Percentiles rank a stretch among this genome's conserved stretches.
Conservation (phyloP, 2,329 filamentous ascomycete genomes). For the Periglandula ipomoeae region DNA sequence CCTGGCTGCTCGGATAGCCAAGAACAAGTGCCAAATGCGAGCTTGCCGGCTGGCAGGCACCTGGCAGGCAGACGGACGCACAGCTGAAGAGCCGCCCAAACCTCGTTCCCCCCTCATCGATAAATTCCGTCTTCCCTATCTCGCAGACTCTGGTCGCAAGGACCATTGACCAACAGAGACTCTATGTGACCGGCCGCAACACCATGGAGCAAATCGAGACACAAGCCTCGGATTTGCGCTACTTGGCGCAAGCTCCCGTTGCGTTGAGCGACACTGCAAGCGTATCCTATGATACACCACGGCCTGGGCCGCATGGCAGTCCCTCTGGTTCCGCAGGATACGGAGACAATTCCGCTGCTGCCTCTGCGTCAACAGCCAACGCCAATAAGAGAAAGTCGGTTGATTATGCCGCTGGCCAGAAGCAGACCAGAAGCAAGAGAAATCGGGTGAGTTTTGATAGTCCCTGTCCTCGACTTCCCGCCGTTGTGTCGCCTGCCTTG, state of each 20-base stretch:
- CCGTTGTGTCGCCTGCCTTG: neutral
- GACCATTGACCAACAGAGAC: neutral
- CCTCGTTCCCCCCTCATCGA: neutral
- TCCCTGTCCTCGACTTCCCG: neutral
- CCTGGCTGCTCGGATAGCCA: too few species aligned
- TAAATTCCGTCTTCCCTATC: neutral
- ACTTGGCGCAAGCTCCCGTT: slow-evolving; percentile 33
- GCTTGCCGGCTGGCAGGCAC: neutral
- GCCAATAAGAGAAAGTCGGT: slow-evolving; percentile 29
- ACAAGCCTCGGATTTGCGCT: slow-evolving; percentile 45
- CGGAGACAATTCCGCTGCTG: slow-evolving; percentile 41
- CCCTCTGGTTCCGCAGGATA: slow-evolving; percentile 28
- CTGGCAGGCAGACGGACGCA: neutral
- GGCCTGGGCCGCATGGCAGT: slow-evolving; percentile 22
- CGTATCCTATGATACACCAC: slow-evolving; percentile 24
- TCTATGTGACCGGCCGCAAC: slow-evolving; percentile 6
- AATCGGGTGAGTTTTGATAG: slow-evolving; percentile 41
- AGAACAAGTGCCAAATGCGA: neutral
- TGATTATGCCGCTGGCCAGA: slow-evolving; percentile 35
- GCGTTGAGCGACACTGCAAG: slow-evolving; percentile 20
- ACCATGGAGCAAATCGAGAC: slow-evolving; percentile 45
- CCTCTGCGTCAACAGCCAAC: slow-evolving; percentile 8
- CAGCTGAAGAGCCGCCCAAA: neutral
- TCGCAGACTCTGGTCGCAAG: neutral
- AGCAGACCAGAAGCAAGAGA: slow-evolving; percentile 50